A percentile compares a stretch with the other conserved stretches of the same genome.
phyloP scores from a whole-genome alignment of 805 yeast species.

The Yarrowia sp. region DNA sequence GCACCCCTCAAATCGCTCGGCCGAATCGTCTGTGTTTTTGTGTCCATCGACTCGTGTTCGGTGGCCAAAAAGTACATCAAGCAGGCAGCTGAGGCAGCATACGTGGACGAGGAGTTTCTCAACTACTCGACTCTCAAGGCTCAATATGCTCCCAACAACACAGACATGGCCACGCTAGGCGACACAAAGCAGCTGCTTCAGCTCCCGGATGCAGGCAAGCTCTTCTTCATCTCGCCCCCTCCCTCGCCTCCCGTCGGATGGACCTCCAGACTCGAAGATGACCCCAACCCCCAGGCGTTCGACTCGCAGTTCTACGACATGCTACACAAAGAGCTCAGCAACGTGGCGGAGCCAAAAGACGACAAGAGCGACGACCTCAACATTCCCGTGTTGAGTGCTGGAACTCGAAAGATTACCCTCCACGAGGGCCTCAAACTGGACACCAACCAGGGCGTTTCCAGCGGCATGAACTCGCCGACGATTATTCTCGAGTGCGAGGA shows the following conservation, averaged over 20 bases:
- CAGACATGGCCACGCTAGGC: conserved; percentile 5
- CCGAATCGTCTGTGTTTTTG: conserved; percentile 32
- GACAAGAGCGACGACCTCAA: conserved; percentile 10
- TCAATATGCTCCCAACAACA: conserved; percentile 22
- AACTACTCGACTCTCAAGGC: conserved; percentile 19
- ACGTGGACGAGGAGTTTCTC: conserved; percentile 8
- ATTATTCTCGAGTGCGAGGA: conserved; percentile 31
- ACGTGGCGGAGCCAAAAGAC: conserved; percentile 16
- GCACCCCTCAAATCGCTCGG: conserved; percentile 31
- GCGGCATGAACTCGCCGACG: conserved; percentile 29
- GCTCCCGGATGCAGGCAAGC: conserved; percentile 33
- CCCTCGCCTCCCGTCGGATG: conserved; percentile 35
- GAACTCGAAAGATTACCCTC: conserved; percentile 15
- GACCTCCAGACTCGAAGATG: conserved; percentile 31
- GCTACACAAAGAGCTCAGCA: not conserved
- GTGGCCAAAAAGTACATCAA: conserved; percentile 26
- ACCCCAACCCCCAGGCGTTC: conserved; percentile 31
- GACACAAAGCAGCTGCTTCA: conserved; percentile 25
- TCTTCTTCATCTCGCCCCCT: conserved; percentile 35
- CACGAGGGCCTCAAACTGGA: conserved; percentile 24
- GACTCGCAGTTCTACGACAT: conserved; percentile 26
- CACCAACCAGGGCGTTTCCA: conserved; percentile 15
- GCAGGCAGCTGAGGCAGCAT: conserved; percentile 1
- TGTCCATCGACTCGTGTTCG: conserved; percentile 18
- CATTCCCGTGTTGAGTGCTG: not conserved